Percentiles rank a stretch among this genome's conserved stretches.
phyloP scores from a whole-genome alignment of 345 rosid species.

The Arabidopsis thaliana region TAIR10.1 NC_003076.8:21522001-21522500 shows the following conservation, averaged over 20 bases:
- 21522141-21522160: constrained; percentile 79
- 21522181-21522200: constrained; percentile 9
- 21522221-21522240: constrained; percentile 6
- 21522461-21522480: constrained; percentile 86
- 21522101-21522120: constrained; percentile 77
- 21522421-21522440: background rate
- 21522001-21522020: constrained; percentile 7
- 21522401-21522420: background rate
- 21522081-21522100: constrained; percentile 71
- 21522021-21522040: constrained; percentile 26
- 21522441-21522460: background rate
- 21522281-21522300: constrained; percentile 66
- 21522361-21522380: constrained; percentile 85
- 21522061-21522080: constrained; percentile 55
- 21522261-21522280: constrained; percentile 72
- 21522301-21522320: constrained; percentile 65
- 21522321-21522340: constrained; percentile 62
- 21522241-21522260: constrained; percentile 62
- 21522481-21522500: constrained; percentile 83
- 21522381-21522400: constrained; percentile 61
- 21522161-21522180: constrained; percentile 49
- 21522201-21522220: constrained; percentile 20
- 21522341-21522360: constrained; percentile 87
- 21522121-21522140: constrained; percentile 80
- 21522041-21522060: background rate